Evolutionary conservation across 2,329 filamentous ascomycete species (phyloP), one percentile per base, ranked within the genome.

Genomic region (Cladosporium colombiae): DNA sequence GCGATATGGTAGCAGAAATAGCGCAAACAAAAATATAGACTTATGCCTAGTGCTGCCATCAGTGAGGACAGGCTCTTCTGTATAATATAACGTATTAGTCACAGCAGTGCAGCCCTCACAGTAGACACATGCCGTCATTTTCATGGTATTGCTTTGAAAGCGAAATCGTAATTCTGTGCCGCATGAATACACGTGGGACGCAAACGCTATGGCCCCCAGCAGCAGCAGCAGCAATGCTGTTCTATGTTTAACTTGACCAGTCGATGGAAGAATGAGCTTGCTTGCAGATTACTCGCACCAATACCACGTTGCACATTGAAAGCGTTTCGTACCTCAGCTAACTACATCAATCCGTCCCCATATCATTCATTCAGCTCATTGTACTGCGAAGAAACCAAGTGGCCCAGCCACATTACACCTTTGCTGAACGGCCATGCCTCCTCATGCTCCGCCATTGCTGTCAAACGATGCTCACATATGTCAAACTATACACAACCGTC

Each of bases 11-110:
- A 49, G 40, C 27, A 5, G 29, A 46, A n/a, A 27, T 29, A 55
- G 52, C 52, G 52, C 27, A 25, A 25, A 25, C 16, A 35, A 49
- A 37, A 53, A 56, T 58, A 64, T 57, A 64, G 52, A 58, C 29
- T 50, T 44, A 52, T 21, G 46, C 33, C 60, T 25, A 33, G n/a
- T 55, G 27, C 52, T 55, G 16, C 52, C 29, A 33, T 55, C 18
- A 29, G 14, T 29, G 27, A 33, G 52, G 52, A 31, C 52, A 55
- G 52, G 52, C 52, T 55, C 52, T 55, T 55, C 52, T 55, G 52
- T 55, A 55, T 55, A 57, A 57, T 57, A 57, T 55, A 33, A 55
- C 52, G 52, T 31, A n/a, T 33, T 55, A 14, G 14, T 33, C 14
- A n/a, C 29, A 55, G 40, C 40, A 46, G 40, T 21, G 2, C 40